Percentiles rank a stretch among this genome's conserved stretches.
These are phyloP conservation scores for Debaryomyces subglobosus DNA, from an alignment of 1,139 yeast species.

Conservation along the genomic window DNA sequence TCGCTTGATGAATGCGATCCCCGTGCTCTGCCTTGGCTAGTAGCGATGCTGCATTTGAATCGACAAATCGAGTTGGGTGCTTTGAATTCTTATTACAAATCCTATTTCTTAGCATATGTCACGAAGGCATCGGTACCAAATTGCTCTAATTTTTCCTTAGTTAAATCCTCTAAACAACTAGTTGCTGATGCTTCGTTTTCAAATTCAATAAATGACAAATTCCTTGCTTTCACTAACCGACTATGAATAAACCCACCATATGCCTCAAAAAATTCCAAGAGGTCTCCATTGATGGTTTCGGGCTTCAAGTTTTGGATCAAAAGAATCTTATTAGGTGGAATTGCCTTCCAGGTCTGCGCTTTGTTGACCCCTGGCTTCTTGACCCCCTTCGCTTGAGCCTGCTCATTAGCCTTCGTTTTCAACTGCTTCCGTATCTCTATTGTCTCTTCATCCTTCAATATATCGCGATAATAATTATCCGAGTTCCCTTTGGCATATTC, in stretches of 20 bases:
- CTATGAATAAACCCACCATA: slow-evolving; percentile 65
- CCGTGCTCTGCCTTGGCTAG: too few species aligned
- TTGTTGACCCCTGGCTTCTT: slow-evolving; percentile 17
- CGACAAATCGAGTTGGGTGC: not conserved
- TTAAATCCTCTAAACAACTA: slow-evolving; percentile 22
- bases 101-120: slow-evolving; percentile 40
- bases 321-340: slow-evolving; percentile 72
- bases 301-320: slow-evolving; percentile 60
- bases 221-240: slow-evolving; percentile 66
- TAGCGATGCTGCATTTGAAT: too few species aligned
- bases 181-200: slow-evolving; percentile 46
- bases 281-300: slow-evolving; percentile 38
- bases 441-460: slow-evolving; percentile 18
- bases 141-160: slow-evolving; percentile 13
- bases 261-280: slow-evolving; percentile 48
- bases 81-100: not conserved
- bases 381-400: slow-evolving; percentile 13
- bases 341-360: slow-evolving; percentile 32
- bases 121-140: slow-evolving; percentile 31
- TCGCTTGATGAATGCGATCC: too few species aligned
- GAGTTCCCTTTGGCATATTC: slow-evolving; percentile 49
- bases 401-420: slow-evolving; percentile 15
- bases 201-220: slow-evolving; percentile 83
- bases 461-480: slow-evolving; percentile 33
- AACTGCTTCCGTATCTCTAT: slow-evolving; percentile 18